A percentile compares a stretch with the other conserved stretches of the same genome.
These are phyloP conservation scores for Backusella mclennaniae DNA, from an alignment of 192 early-diverging fungal species.

Conservation along the genomic window DNA sequence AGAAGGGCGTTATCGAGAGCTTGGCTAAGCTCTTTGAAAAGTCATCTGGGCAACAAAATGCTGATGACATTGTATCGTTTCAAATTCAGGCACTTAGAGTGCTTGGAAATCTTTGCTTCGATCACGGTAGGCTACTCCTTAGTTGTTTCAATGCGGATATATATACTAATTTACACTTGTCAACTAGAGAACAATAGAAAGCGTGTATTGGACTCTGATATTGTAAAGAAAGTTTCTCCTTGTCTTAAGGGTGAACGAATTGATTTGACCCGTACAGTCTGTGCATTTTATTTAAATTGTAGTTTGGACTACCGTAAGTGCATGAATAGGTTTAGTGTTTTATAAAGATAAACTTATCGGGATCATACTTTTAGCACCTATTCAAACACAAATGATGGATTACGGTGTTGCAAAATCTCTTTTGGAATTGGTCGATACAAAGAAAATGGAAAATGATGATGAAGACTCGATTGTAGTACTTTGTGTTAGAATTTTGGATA, in stretches of 20 bases:
- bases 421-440: conserved; percentile 23
- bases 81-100: conserved; percentile 46
- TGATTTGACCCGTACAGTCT: conserved; percentile 39
- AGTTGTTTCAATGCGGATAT: not conserved
- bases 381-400: conserved; percentile 34
- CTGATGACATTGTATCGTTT: conserved; percentile 5
- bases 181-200: conserved; percentile 46
- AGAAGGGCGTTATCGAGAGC: conserved; percentile 35
- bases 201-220: conserved; percentile 34
- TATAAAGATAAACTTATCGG: not conserved
- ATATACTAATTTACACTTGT: not conserved
- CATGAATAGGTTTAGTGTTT: not conserved
- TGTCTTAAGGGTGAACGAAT: conserved; percentile 31
- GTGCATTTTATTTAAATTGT: conserved; percentile 50
- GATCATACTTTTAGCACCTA: conserved; percentile 32
- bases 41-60: conserved; percentile 15
- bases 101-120: conserved; percentile 54
- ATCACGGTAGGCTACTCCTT: conserved; percentile 43
- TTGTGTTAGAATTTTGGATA: conserved; percentile 23
- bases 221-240: conserved; percentile 29
- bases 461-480: conserved; percentile 22
- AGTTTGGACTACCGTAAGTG: conserved; percentile 49
- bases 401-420: conserved; percentile 15
- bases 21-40: conserved; percentile 37
- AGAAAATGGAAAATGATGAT: conserved; percentile 9